Conservation (phyloP, 371 early-diverging fungal species). For the Fennellomyces sp. region DNA sequence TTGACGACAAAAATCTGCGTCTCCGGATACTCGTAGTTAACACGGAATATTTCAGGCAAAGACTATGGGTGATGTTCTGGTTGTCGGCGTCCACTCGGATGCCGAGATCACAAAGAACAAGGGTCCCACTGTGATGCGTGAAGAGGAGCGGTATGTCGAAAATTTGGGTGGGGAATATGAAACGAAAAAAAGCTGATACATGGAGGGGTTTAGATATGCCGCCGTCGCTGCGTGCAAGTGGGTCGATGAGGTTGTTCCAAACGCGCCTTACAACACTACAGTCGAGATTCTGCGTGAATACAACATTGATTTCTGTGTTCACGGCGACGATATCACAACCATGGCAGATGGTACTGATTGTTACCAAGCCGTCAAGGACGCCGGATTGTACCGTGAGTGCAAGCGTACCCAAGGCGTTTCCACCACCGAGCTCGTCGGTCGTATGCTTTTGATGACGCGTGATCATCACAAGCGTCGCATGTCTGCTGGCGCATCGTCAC, state of each 20-base stretch:
- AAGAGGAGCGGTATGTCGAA: constrained; percentile 80
- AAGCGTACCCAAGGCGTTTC: constrained; percentile 93
- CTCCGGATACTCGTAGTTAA: too few relatives aligned
- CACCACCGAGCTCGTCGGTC: constrained; percentile 94
- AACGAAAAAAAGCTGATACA: not conserved
- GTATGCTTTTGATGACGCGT: constrained; percentile 92
- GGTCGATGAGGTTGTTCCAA: constrained; percentile 91
- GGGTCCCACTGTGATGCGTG: constrained; percentile 95
- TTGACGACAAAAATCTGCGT: not conserved
- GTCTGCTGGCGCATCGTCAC: constrained; percentile 44
- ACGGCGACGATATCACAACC: constrained; percentile 96
- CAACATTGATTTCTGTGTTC: constrained; percentile 92
- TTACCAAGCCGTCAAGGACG: constrained; percentile 92
- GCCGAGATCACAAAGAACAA: constrained; percentile 90
- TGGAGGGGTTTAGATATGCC: constrained; percentile 68
- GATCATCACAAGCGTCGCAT: constrained; percentile 79
- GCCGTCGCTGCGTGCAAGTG: constrained; percentile 96
- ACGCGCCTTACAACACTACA: constrained; percentile 93
- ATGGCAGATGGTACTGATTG: constrained; percentile 95
- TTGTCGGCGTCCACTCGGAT: constrained; percentile 97
- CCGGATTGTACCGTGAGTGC: constrained; percentile 93
- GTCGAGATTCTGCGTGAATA: constrained; percentile 83
- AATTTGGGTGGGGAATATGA: not conserved
- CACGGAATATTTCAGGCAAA: too few relatives aligned
- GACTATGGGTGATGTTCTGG: constrained; percentile 90